Conservation (phyloP, 306 rosid genomes). For the Cajanus cajan region DNA sequence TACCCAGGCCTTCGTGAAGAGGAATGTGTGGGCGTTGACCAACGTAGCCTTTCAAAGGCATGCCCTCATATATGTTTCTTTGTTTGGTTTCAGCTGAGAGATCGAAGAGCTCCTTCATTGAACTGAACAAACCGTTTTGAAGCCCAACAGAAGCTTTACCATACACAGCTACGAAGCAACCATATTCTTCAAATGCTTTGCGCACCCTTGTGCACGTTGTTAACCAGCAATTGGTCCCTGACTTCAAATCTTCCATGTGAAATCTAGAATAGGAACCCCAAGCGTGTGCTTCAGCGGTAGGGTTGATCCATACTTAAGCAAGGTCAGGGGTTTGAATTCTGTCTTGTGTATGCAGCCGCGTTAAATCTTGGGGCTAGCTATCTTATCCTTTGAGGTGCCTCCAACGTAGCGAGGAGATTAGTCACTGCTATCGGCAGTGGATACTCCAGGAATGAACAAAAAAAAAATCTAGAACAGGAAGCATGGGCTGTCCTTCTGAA, state of each 20-base stretch:
- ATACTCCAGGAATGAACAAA: too few species aligned
- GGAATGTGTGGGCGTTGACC: slow-evolving; percentile 39
- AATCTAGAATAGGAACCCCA: too few species aligned
- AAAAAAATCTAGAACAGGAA: too few species aligned
- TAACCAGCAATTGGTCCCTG: slow-evolving; percentile 51
- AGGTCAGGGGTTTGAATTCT: too few species aligned
- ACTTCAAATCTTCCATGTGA: slow-evolving; percentile 35
- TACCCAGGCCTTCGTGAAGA: slow-evolving; percentile 48
- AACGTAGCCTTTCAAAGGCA: slow-evolving; percentile 39
- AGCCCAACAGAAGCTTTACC: slow-evolving; percentile 42
- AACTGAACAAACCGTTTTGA: slow-evolving; percentile 44
- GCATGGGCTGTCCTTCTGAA: too few species aligned
- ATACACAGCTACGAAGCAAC: slow-evolving; percentile 50
- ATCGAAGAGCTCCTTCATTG: slow-evolving; percentile 44
- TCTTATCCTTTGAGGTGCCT: too few species aligned
- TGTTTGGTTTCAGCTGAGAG: slow-evolving; percentile 51
- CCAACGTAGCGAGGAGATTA: too few species aligned
- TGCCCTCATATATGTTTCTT: slow-evolving; percentile 43
- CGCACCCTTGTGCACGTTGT: slow-evolving; percentile 35
- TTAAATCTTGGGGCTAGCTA: too few species aligned
- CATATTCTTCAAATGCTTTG: slow-evolving; percentile 54
- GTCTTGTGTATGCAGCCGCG: too few species aligned
- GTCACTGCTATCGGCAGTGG: too few species aligned
- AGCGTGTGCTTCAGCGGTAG: too few species aligned
- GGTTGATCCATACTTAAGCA: too few species aligned